Percentiles rank a stretch among this genome's conserved stretches.
Evolutionary conservation across 2,329 filamentous ascomycete species (phyloP).

Genomic region (Colletotrichum endophyticum): DNA sequence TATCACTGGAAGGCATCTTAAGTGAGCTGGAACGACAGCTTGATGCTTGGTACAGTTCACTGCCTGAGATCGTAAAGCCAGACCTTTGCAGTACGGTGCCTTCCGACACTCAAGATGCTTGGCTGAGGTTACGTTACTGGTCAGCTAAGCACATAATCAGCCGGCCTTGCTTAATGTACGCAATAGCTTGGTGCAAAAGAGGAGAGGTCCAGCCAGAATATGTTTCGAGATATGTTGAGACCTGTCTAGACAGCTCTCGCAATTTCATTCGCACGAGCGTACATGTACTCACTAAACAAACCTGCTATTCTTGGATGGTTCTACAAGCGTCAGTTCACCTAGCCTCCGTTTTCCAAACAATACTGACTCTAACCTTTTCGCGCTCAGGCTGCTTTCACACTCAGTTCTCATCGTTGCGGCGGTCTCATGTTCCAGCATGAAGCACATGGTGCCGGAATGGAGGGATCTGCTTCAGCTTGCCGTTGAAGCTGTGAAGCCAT

Average conservation of each 20-base stretch:
- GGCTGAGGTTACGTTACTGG: neutral
- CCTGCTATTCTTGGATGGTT: neutral
- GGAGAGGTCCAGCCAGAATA: neutral
- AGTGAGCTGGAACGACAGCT: neutral
- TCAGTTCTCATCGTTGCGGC: neutral
- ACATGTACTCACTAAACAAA: neutral
- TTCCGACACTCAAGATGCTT: neutral
- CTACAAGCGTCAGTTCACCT: neutral
- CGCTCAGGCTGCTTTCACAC: neutral
- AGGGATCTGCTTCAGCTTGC: neutral
- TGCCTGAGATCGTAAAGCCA: neutral
- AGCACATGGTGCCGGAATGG: too few species aligned
- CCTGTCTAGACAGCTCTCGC: neutral
- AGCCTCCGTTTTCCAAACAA: too few species aligned
- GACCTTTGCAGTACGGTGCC: neutral
- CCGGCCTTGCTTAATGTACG: neutral
- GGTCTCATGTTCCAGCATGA: too few species aligned
- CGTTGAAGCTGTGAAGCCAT: neutral
- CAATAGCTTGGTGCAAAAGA: neutral
- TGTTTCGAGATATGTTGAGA: neutral
- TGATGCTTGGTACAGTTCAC: neutral
- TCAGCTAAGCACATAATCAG: neutral
- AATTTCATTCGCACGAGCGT: neutral
- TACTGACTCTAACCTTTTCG: too few species aligned
- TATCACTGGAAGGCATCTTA: neutral